These are phyloP conservation scores for Uronychia binucleata DNA, from an alignment of 73 alveolate genomes.

Conservation along the genomic window DNA sequence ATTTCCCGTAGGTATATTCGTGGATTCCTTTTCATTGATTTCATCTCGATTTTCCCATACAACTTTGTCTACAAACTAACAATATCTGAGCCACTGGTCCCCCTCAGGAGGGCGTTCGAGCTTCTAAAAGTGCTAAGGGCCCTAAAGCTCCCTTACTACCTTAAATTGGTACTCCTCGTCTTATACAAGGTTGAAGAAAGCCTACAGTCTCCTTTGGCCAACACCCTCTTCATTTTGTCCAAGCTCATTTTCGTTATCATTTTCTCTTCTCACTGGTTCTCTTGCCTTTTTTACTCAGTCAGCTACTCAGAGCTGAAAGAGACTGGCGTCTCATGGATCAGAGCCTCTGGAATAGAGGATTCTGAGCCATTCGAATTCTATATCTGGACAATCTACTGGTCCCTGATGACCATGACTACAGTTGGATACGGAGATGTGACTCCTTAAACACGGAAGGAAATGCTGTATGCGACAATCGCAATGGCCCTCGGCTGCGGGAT, in stretches of 20 bases:
- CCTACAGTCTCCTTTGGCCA: neutral
- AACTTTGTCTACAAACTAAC: slow-evolving; percentile 10
- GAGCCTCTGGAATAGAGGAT: slow-evolving; percentile 41
- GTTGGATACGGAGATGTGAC: slow-evolving; percentile 90
- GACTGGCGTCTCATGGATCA: slow-evolving; percentile 44
- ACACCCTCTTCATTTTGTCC: neutral
- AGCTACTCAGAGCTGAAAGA: slow-evolving; percentile 16
- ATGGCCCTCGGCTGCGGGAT: slow-evolving; percentile 66
- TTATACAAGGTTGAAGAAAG: slow-evolving; percentile 28
- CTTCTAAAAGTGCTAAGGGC: slow-evolving; percentile 62
- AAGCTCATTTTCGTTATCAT: neutral
- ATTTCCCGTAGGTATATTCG: slow-evolving; percentile 39
- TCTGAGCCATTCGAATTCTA: slow-evolving; percentile 57
- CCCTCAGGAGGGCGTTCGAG: slow-evolving; percentile 56
- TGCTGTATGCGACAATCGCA: slow-evolving; percentile 60
- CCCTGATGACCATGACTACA: slow-evolving; percentile 74
- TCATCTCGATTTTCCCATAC: slow-evolving; percentile 60
- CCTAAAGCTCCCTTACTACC: slow-evolving; percentile 51
- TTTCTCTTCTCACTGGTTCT: neutral
- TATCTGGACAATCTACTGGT: slow-evolving; percentile 77
- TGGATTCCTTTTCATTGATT: slow-evolving; percentile 60
- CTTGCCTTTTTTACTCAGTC: slow-evolving; percentile 3
- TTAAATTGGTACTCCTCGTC: too few relatives aligned
- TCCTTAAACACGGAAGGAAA: slow-evolving; percentile 80
- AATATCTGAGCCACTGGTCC: slow-evolving; percentile 43